Conservation (phyloP, 768 basidiomycete genomes). For the Leccinellum rugosiceps region DNA sequence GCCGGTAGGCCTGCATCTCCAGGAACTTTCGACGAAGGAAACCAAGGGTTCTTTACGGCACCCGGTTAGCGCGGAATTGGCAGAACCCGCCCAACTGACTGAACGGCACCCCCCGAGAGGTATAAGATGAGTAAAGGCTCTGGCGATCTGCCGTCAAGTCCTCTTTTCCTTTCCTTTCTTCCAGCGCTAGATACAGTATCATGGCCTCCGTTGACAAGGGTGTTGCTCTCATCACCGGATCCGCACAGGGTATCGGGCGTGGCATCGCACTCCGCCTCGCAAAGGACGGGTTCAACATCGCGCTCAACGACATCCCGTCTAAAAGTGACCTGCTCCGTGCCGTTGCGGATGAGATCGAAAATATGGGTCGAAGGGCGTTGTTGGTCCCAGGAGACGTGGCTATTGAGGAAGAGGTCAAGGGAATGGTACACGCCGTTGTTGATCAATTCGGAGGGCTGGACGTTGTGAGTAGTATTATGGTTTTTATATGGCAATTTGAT, state of each 20-base stretch:
- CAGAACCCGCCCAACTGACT: too few species aligned
- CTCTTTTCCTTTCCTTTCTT: neutral
- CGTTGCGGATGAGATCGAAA: slow-evolving; percentile 7
- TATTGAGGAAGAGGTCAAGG: slow-evolving; percentile 1
- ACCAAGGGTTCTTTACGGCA: too few species aligned
- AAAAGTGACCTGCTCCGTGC: slow-evolving; percentile 5
- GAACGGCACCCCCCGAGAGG: too few species aligned
- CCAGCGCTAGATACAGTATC: neutral
- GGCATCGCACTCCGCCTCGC: slow-evolving; percentile 14
- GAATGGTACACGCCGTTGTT: neutral
- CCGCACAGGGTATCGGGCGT: slow-evolving; percentile 27
- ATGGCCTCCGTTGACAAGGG: slow-evolving; percentile 9
- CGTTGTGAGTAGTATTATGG: neutral
- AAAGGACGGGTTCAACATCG: slow-evolving; percentile 23
- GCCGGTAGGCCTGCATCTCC: too few species aligned
- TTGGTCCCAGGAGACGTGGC: slow-evolving; percentile 13
- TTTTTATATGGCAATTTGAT: neutral
- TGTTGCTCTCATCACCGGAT: slow-evolving; percentile 28
- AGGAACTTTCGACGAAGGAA: too few species aligned
- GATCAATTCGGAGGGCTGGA: neutral
- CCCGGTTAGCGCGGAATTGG: too few species aligned
- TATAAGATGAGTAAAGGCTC: too few species aligned
- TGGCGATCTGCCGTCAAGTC: too few species aligned
- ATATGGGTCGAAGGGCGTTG: slow-evolving; percentile 5
- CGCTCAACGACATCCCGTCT: slow-evolving; percentile 25